Evolutionary conservation across 768 basidiomycete species (phyloP), one percentile per base, ranked within the genome.

Genomic region (Russula compacta): DNA sequence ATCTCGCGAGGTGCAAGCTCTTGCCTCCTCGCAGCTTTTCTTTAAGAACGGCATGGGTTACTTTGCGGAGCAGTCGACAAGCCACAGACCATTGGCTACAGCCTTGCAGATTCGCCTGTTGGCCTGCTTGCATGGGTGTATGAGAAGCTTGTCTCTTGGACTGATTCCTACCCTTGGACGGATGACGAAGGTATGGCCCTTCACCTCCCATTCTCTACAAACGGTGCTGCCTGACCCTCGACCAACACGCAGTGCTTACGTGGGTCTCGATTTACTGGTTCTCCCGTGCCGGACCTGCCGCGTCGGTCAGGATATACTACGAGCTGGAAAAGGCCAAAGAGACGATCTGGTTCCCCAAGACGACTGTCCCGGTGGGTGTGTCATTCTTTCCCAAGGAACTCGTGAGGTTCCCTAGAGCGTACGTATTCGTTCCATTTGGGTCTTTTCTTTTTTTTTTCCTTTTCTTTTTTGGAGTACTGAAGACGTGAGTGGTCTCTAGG

Each of bases 341-440:
- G 43, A 51, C 17, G 10, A 11, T 14, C 50, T 6, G 17, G 55
- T 6, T 42, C 4, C 29, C n/a, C 58, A 70, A 17, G 17, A 17
- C 8, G 14, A 21, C 14, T 14, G 74, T 81, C 44, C 83, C 82
- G 1, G 65, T 77, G 52, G 82, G 83, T 0, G 60, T 75, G n/a
- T 82, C 81, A 2, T 72, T 70, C 60, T 84, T 85, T 64, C 83
- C 83, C 0, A 76, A 76, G 48, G 83, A 84, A 50, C 2, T 81
- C 0, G 35, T 67, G 0, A 67, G 67, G 14, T n/a, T 73, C 0
- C 76, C 78, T 1, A 68, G 67, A 56, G 72, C 72, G 79, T 79
- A 64, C 66, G 77, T 74, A 29, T 29, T 29, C 24, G 24, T 29
- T 29, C 3, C 24, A 29, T 29, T 3, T 29, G 24, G 24, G 24